A percentile compares a stretch with the other conserved stretches of the same genome.
phyloP scores from a whole-genome alignment of 192 early-diverging fungal genomes.

The Geranomyces variabilis region DNA sequence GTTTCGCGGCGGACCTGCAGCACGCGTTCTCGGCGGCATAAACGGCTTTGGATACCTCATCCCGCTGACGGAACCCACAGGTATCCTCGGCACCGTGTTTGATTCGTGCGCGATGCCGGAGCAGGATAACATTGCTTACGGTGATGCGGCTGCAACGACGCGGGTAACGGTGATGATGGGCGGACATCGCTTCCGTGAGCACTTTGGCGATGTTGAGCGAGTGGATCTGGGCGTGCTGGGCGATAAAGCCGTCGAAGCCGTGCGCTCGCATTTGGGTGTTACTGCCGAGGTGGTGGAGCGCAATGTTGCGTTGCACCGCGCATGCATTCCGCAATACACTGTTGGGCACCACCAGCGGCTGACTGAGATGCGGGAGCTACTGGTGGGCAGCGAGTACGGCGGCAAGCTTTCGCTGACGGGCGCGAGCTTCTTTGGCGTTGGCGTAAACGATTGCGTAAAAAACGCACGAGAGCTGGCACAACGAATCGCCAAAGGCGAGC shows the following conservation, averaged over 20 bases:
- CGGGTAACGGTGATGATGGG: conserved; percentile 92
- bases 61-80: conserved; percentile 65
- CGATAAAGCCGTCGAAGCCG: conserved; percentile 55
- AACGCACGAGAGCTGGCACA: conserved; percentile 12
- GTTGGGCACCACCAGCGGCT: conserved; percentile 80
- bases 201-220: conserved; percentile 51
- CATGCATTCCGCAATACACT: conserved; percentile 89
- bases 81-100: conserved; percentile 79
- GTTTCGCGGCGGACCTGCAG: conserved; percentile 45
- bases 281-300: conserved; percentile 48
- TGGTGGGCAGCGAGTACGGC: conserved; percentile 24
- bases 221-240: conserved; percentile 23
- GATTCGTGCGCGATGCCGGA: conserved; percentile 78
- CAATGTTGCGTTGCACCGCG: conserved; percentile 57
- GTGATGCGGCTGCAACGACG: conserved; percentile 49
- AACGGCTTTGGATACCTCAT: conserved; percentile 92
- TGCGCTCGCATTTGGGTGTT: conserved; percentile 57
- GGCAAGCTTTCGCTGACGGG: conserved; percentile 74
- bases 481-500: background rate
- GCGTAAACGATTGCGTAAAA: conserved; percentile 72
- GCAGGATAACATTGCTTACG: conserved; percentile 49
- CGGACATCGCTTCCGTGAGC: conserved; percentile 70
- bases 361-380: conserved; percentile 60
- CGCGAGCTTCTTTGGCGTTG: conserved; percentile 81
- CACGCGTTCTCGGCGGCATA: conserved; percentile 51